Evolutionary conservation across 179 eudicot genomes (phyloP).

Genomic region (Gypsophila paniculata): DNA sequence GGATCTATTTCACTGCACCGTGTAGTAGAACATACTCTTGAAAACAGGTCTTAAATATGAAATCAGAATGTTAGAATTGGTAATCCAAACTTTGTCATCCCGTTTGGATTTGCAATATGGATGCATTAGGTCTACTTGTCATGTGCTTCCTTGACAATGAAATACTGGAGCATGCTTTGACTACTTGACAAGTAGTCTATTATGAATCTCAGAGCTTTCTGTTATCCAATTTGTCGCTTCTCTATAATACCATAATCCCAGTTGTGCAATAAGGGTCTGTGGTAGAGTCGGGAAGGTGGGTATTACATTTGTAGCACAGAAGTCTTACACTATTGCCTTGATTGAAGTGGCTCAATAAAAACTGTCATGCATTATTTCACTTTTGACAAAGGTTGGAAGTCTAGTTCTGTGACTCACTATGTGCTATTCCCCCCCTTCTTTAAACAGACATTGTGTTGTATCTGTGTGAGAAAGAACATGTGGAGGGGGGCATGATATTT

Average conservation of each 20-base stretch:
- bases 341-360: not conserved
- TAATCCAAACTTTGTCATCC: not conserved
- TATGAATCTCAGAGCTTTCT: not conserved
- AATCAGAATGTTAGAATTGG: not conserved
- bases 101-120: not conserved
- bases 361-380: not conserved
- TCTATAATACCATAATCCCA: not conserved
- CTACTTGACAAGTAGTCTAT: not conserved
- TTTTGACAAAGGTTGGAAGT: not conserved
- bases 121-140: not conserved
- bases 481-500: conserved; percentile 99
- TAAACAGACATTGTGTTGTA: conserved; percentile 78
- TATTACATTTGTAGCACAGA: not conserved
- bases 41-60: not conserved
- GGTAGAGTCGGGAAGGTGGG: not conserved
- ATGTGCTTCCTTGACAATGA: not conserved
- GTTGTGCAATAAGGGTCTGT: not conserved
- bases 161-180: not conserved
- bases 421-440: conserved; percentile 1
- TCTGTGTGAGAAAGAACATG: conserved; percentile 96
- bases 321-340: not conserved
- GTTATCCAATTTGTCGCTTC: not conserved
- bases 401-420: conserved; percentile 6
- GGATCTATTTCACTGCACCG: not conserved
- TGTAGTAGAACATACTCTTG: not conserved